A percentile compares a stretch with the other conserved stretches of the same genome.
Conservation (phyloP, 2,329 filamentous ascomycete species). For the Xylaria sp. region DNA sequence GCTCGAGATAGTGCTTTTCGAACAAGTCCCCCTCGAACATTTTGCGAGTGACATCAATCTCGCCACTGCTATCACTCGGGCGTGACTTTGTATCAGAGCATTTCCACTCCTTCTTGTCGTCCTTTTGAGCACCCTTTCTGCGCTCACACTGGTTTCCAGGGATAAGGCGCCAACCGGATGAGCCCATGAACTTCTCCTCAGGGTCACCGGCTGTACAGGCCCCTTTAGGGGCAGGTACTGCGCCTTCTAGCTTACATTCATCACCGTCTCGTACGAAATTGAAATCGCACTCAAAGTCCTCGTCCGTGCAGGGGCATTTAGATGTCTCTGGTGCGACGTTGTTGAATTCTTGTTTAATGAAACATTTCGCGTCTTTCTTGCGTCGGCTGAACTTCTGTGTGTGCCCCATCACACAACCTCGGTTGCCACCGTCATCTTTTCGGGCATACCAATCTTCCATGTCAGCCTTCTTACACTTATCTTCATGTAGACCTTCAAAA, state of each 20-base stretch:
- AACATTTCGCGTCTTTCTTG: constrained; percentile 89
- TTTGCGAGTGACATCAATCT: constrained; percentile 70
- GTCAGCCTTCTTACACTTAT: constrained; percentile 79
- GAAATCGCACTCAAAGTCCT: constrained; percentile 96
- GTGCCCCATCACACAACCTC: constrained; percentile 95
- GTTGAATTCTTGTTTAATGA: constrained; percentile 86
- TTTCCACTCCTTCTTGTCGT: constrained; percentile 77
- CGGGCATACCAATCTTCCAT: constrained; percentile 92
- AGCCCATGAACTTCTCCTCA: constrained; percentile 81
- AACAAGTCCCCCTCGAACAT: constrained; percentile 71
- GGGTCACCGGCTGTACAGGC: constrained; percentile 74
- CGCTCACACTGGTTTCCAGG: constrained; percentile 81
- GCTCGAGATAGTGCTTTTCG: constrained; percentile 81
- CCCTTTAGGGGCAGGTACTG: constrained; percentile 74
- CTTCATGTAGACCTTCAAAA: constrained; percentile 83
- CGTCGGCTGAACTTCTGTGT: constrained; percentile 87
- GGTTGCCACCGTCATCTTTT: constrained; percentile 79
- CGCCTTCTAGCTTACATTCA: constrained; percentile 73
- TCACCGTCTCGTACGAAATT: constrained; percentile 81
- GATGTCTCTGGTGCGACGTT: constrained; percentile 77
- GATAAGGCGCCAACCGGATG: constrained; percentile 91
- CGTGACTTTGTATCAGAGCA: constrained; percentile 72
- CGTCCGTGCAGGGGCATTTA: constrained; percentile 81
- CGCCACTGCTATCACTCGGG: constrained; percentile 67
- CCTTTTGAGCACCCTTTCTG: constrained; percentile 71